These are phyloP conservation scores for Picochlorum sp. DNA, from an alignment of 139 green algal species.

Conservation along the genomic window DNA sequence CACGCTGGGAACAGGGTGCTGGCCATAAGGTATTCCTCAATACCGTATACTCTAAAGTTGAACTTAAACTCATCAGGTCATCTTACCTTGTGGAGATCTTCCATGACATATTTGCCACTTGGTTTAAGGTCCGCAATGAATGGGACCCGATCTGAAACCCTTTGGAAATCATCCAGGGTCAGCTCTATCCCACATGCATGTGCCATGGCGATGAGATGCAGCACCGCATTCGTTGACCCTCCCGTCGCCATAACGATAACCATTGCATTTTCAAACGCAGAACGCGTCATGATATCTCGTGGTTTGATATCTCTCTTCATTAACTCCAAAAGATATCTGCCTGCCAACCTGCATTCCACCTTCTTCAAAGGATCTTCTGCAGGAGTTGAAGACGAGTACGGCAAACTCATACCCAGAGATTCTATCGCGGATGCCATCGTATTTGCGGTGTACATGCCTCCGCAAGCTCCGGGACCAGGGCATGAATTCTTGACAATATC, in stretches of 20 bases:
- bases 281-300: conserved; percentile 90
- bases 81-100: conserved; percentile 91
- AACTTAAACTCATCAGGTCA: not conserved
- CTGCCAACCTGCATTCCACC: conserved; percentile 85
- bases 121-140: conserved; percentile 97
- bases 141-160: conserved; percentile 69
- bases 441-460: conserved; percentile 99
- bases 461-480: conserved; percentile 70
- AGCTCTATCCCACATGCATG: conserved; percentile 58
- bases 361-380: conserved; percentile 90
- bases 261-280: conserved; percentile 96
- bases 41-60: too few species aligned
- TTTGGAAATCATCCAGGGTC: conserved; percentile 93
- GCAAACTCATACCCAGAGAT: conserved; percentile 92
- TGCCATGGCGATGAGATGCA: conserved; percentile 83
- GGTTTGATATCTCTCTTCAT: conserved; percentile 87
- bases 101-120: conserved; percentile 94
- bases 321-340: conserved; percentile 71
- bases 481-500: conserved; percentile 88
- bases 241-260: conserved; percentile 80
- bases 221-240: conserved; percentile 91
- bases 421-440: conserved; percentile 97
- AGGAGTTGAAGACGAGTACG: conserved; percentile 84
- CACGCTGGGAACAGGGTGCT: not conserved
- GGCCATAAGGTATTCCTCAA: too few species aligned